Evolutionary conservation across 306 rosid species (phyloP), one percentile per base, ranked within the genome.

Genomic region (Hippophae tibetana): DNA sequence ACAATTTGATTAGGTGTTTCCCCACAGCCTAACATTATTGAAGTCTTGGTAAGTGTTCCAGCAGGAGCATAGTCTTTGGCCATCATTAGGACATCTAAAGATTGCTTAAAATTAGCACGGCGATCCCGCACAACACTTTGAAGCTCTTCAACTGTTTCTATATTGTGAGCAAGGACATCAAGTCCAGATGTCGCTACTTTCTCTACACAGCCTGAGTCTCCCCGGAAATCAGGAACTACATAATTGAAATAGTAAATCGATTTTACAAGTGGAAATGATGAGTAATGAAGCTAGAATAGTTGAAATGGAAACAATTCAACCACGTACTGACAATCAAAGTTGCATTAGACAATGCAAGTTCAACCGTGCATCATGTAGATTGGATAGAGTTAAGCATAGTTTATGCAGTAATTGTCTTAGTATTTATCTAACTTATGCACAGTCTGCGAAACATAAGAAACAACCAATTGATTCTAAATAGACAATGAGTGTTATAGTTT

Each of bases 101-200:
- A 93, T 67, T 88, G 99, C 57, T 82, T 86, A 64, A 93, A 88
- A 70, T 88, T 93, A 41, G 99, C 99, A 69, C 95, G 95, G 53
- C 61, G 95, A 72, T 93, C 99, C 70, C 99, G 67, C 25, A 93
- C 97, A 52, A 67, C 72, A 54, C 74, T 75, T 70, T 93, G 99
- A 75, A 93, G 99, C 81, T 88, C 99, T 76, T 93, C 99, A 48
- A 88, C 97, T 31, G 99, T 93, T 75, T 93, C 99, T 51, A 93
- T 93, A 63, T 93, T 93, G 77, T 93, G 99, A 43, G 99, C 99
- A 73, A 93, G 75, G 68, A 93, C 99, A 74, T 93, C 97, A 64
- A 93, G 66, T 52, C 99, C 99, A 11, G 99, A 93, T 56, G 65
- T 82, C 47, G 99, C 86, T 70, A 93, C 95, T 78, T 63, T 84